Base-by-base conservation (phyloP, 192 early-diverging fungal genomes). In the Backusella psychrophila region DNA sequence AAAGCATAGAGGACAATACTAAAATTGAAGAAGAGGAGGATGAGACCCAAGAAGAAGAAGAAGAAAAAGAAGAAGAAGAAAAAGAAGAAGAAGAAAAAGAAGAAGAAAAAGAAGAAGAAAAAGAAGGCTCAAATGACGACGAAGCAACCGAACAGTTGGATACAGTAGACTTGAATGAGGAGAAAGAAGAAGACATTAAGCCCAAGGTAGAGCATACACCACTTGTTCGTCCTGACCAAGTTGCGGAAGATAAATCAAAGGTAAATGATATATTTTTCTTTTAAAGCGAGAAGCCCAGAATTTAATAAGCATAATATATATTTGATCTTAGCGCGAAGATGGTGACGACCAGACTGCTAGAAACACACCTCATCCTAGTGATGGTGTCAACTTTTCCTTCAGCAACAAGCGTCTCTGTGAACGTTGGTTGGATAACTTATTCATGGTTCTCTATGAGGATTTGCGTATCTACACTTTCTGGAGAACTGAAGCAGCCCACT, bases 361-460 rank as follows among this genome's bases (percentile, higher is more conserved):
- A 53, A 41, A 75, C 14, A 46, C 31, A 42, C 21, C n/a, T 34
- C 75, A 42, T 17, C 63, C 63, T 67, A 80, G 46, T 46, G 80
- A 34, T 14, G 89, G 88, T 69, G 73, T 85, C 19, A 81, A 78
- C 49, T 96, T 95, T 75, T 92, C 89, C 3, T 96, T 96, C 82
- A 90, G 91, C 72, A 93, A 94, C 88, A 99, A 99, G 90, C 88
- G 98, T 26, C 90, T 99, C 49, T 99, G 98, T 76, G 98, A 99
- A 78, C 95, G 98, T 75, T 99, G 98, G 98, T 88, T 99, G 69
- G 98, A 99, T 80, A 99, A 99, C 83, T 85, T 97, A 63, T 99
- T 99, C 72, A 98, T 99, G 98, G 95, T 99, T 3, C 84, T 99
- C 56, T 99, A 97, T 78, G 97, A 98, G 71, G 96, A 83, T 72